These are phyloP conservation scores for Apophysomyces sp. DNA, from an alignment of 371 early-diverging fungal genomes.

Conservation along the genomic window DNA sequence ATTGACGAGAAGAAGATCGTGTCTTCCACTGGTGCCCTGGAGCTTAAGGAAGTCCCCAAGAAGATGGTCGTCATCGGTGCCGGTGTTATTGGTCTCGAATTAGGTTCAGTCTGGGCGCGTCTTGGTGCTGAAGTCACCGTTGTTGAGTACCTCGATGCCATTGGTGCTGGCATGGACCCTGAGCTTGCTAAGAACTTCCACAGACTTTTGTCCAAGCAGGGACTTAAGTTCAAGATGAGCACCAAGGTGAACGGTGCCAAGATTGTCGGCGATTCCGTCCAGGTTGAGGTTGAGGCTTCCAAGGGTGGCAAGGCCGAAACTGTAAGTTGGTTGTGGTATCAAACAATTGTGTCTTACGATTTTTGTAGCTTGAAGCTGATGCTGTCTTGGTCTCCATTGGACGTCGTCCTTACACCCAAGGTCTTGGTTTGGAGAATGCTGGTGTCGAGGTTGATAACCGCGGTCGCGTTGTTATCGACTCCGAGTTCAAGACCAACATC, in stretches of 20 bases:
- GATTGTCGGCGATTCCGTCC: conserved; percentile 81
- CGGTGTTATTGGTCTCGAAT: conserved; percentile 98
- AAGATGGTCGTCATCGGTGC: conserved; percentile 99
- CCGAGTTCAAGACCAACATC: conserved; percentile 89
- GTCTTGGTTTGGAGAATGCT: conserved; percentile 87
- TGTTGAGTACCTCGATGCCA: conserved; percentile 91
- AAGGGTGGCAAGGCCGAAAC: conserved; percentile 81
- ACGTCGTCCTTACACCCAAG: conserved; percentile 93
- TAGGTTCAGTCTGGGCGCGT: conserved; percentile 97
- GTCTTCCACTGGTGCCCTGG: conserved; percentile 96
- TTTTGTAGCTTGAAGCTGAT: conserved; percentile 82
- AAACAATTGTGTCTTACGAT: background rate
- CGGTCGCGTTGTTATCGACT: conserved; percentile 89
- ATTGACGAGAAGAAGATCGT: conserved; percentile 96
- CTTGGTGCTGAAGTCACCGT: conserved; percentile 95
- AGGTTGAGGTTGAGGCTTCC: conserved; percentile 90
- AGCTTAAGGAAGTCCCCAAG: conserved; percentile 90
- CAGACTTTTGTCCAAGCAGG: conserved; percentile 90
- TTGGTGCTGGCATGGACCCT: conserved; percentile 97
- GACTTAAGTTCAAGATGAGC: conserved; percentile 96
- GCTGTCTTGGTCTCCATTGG: conserved; percentile 94
- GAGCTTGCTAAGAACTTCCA: conserved; percentile 95
- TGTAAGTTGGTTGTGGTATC: conserved; percentile 38
- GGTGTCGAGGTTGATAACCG: conserved; percentile 87
- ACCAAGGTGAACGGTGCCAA: conserved; percentile 93